Evolutionary conservation across 140 eudicot genomes (phyloP).

Genomic region (Bidens hawaiensis): DNA sequence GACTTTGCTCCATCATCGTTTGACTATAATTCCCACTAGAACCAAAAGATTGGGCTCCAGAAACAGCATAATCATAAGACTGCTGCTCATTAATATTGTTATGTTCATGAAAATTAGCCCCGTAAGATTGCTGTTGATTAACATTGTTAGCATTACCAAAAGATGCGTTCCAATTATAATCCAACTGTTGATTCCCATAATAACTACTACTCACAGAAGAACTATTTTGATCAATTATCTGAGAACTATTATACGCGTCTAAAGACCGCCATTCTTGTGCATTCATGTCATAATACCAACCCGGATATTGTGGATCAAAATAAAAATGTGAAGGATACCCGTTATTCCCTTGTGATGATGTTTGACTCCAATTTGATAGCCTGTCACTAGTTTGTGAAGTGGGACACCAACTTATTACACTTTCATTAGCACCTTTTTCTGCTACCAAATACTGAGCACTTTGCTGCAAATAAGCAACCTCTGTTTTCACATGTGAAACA

Average conservation of each 20-base stretch:
- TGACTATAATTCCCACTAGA: slow-evolving; percentile 43
- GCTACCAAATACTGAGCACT: slow-evolving; percentile 40
- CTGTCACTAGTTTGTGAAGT: slow-evolving; percentile 43
- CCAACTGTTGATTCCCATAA: slow-evolving; percentile 40
- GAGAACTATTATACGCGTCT: slow-evolving; percentile 55
- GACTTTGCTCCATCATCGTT: slow-evolving; percentile 37
- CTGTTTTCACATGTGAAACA: slow-evolving; percentile 35
- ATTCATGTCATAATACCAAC: slow-evolving; percentile 88
- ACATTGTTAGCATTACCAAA: slow-evolving; percentile 17
- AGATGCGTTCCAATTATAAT: slow-evolving; percentile 43
- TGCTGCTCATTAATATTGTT: slow-evolving; percentile 42
- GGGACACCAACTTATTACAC: slow-evolving; percentile 58
- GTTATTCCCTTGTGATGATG: slow-evolving; percentile 41
- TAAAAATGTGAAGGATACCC: slow-evolving; percentile 84
- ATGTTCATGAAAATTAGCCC: slow-evolving; percentile 26
- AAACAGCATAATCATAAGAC: slow-evolving; percentile 34
- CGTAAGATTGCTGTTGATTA: slow-evolving; percentile 30
- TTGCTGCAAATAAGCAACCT: slow-evolving; percentile 61
- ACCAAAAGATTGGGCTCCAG: slow-evolving; percentile 38
- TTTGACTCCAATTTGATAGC: slow-evolving; percentile 50
- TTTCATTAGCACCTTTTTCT: slow-evolving; percentile 46
- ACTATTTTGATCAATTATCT: slow-evolving; percentile 40
- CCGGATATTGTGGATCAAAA: slow-evolving; percentile 96
- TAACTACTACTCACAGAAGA: slow-evolving; percentile 33
- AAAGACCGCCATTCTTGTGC: slow-evolving; percentile 67